phyloP scores from a whole-genome alignment of 176 grass and related monocot genomes.

The Tuctoria greenei region DNA sequence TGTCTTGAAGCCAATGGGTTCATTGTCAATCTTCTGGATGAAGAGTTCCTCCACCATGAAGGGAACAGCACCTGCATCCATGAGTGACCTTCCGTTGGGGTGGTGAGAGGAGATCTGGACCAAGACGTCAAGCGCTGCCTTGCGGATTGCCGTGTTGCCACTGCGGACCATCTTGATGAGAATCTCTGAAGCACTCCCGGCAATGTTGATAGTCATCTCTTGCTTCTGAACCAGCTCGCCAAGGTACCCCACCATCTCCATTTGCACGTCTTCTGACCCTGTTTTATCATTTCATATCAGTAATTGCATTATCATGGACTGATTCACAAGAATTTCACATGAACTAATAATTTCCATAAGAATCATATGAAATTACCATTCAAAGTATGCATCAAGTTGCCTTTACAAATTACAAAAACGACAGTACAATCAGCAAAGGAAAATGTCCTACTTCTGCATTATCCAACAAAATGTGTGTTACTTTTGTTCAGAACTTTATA shows the following conservation, averaged over 20 bases:
- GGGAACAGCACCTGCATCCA: constrained; percentile 48
- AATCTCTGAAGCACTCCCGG: constrained; percentile 54
- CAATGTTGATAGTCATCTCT: constrained; percentile 71
- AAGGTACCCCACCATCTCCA: constrained; percentile 91
- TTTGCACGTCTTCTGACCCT: constrained; percentile 84
- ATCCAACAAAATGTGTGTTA: not conserved
- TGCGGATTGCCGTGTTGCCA: constrained; percentile 45
- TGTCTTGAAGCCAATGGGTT: constrained; percentile 58
- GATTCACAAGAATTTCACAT: not conserved
- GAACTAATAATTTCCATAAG: not conserved
- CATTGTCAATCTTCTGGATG: constrained; percentile 56
- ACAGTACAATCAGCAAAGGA: not conserved
- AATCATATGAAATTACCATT: not conserved
- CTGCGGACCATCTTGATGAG: constrained; percentile 76
- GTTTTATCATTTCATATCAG: constrained; percentile 42
- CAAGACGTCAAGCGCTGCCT: constrained; percentile 65
- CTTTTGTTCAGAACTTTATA: not conserved
- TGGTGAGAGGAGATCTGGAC: constrained; percentile 82
- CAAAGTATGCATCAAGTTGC: not conserved
- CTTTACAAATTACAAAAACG: not conserved
- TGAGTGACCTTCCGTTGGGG: constrained; percentile 51
- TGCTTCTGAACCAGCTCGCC: constrained; percentile 74
- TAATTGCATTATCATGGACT: not conserved
- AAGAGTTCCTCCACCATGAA: constrained; percentile 79
- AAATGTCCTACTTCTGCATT: not conserved